Conservation (phyloP, 352 stramenopile species). For the Globisporangium cylindrosporum region DNA sequence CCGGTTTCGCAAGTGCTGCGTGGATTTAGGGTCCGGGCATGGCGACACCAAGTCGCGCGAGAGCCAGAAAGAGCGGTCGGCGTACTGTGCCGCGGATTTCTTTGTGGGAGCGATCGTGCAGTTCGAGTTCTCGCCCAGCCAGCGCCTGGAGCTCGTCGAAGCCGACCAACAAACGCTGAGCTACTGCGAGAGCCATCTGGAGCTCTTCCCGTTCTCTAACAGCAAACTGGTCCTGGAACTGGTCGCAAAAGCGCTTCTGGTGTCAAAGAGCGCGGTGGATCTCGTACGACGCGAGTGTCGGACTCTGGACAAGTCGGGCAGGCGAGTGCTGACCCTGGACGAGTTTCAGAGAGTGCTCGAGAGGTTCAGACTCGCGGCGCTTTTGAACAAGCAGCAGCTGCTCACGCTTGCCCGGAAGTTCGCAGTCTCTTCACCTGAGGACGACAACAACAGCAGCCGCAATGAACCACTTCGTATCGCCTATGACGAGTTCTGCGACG, state of each 20-base stretch:
- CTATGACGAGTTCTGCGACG: slow-evolving; percentile 70
- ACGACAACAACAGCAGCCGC: slow-evolving; percentile 6
- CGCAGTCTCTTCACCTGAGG: not conserved
- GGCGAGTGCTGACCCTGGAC: slow-evolving; percentile 20
- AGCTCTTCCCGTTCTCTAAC: slow-evolving; percentile 67
- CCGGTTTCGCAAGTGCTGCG: slow-evolving; percentile 52
- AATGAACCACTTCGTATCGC: slow-evolving; percentile 16
- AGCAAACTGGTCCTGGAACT: slow-evolving; percentile 29
- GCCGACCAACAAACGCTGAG: slow-evolving; percentile 70
- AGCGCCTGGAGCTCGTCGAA: slow-evolving; percentile 69
- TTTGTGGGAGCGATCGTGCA: slow-evolving; percentile 63
- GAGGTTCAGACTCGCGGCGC: slow-evolving; percentile 10
- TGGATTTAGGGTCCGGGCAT: slow-evolving; percentile 3
- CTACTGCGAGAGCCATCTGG: slow-evolving; percentile 73
- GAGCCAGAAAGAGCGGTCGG: slow-evolving; percentile 28
- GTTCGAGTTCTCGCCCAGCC: slow-evolving; percentile 70
- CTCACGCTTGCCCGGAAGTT: slow-evolving; percentile 63
- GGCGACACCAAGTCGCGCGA: slow-evolving; percentile 29
- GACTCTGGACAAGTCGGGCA: slow-evolving; percentile 19
- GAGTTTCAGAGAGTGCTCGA: slow-evolving; percentile 30
- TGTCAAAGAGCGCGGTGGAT: slow-evolving; percentile 15
- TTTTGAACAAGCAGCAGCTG: slow-evolving; percentile 59
- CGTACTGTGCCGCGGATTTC: slow-evolving; percentile 59
- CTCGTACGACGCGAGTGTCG: slow-evolving; percentile 41
- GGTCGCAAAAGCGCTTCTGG: slow-evolving; percentile 24